These are phyloP conservation scores for Ambrosia artemisiifolia DNA, from an alignment of 129 eudicot genomes.

Conservation along the genomic window DNA sequence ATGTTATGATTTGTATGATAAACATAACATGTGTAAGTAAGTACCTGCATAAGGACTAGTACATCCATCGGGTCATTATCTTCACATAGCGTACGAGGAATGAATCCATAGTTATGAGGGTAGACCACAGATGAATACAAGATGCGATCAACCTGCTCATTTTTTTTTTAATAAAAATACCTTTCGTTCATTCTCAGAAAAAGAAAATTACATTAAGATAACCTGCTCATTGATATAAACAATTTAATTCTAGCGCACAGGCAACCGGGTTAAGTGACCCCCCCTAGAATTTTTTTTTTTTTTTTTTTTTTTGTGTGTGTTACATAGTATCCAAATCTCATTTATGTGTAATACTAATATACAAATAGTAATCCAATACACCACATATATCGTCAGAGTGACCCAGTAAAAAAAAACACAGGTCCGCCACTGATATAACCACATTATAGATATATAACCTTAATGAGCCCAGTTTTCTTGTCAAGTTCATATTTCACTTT, in stretches of 20 bases:
- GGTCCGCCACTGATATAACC: neutral
- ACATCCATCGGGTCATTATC: slow-evolving; percentile 88
- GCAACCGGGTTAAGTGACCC: neutral
- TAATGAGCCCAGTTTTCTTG: slow-evolving; percentile 70
- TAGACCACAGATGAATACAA: slow-evolving; percentile 80
- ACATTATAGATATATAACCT: no score
- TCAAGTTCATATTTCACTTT: slow-evolving; percentile 86
- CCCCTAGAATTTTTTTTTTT: neutral
- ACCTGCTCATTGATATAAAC: slow-evolving; percentile 33
- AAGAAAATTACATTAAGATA: no score
- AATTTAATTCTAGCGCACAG: neutral
- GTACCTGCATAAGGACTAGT: slow-evolving; percentile 81
- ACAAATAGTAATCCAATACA: neutral
- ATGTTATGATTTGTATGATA: neutral
- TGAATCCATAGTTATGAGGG: slow-evolving; percentile 81
- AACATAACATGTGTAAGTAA: neutral
- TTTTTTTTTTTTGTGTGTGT: no score
- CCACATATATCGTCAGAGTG: neutral
- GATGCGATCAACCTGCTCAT: slow-evolving; percentile 66
- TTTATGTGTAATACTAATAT: neutral
- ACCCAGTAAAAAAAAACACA: neutral
- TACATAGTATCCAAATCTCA: neutral
- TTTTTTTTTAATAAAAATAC: no score
- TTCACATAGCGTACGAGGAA: slow-evolving; percentile 86
- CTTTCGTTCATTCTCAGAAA: no score